phyloP scores from a whole-genome alignment of 2,329 filamentous ascomycete genomes.

The Alternaria sp. region DNA sequence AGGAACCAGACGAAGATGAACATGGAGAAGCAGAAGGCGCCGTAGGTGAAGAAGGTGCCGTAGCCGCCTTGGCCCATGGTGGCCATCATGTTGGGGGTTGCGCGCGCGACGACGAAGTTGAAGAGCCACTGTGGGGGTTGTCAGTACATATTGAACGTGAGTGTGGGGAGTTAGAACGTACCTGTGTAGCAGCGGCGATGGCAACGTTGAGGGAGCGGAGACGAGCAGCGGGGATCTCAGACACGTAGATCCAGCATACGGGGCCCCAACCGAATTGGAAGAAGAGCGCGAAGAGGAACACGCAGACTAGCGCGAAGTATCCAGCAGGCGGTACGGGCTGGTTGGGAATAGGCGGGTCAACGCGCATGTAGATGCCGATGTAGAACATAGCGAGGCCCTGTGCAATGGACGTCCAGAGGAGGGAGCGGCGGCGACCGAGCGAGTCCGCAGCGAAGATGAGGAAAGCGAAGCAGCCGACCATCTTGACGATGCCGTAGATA shows the following conservation, averaged over 20 bases:
- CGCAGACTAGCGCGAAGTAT: slow-evolving; percentile 72
- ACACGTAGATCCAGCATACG: slow-evolving; percentile 74
- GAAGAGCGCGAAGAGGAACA: slow-evolving; percentile 73
- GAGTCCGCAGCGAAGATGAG: slow-evolving; percentile 72
- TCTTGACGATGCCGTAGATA: slow-evolving; percentile 75
- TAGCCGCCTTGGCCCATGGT: slow-evolving; percentile 59
- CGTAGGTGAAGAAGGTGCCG: slow-evolving; percentile 72
- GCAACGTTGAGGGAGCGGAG: slow-evolving; percentile 72
- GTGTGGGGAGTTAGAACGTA: too few relatives aligned
- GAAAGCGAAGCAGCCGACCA: slow-evolving; percentile 67
- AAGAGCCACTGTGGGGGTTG: slow-evolving; percentile 72
- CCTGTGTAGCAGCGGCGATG: slow-evolving; percentile 61
- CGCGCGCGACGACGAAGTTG: slow-evolving; percentile 74
- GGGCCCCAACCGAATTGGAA: slow-evolving; percentile 70
- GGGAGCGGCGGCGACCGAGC: slow-evolving; percentile 67
- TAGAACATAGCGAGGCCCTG: slow-evolving; percentile 71
- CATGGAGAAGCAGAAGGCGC: slow-evolving; percentile 69
- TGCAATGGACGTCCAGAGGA: slow-evolving; percentile 69
- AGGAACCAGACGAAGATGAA: slow-evolving; percentile 70
- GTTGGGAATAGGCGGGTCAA: slow-evolving; percentile 63
- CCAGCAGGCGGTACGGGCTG: slow-evolving; percentile 67
- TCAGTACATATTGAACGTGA: too few relatives aligned
- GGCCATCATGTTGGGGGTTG: slow-evolving; percentile 71
- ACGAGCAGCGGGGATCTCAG: slow-evolving; percentile 66
- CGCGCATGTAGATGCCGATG: slow-evolving; percentile 73